Percentiles rank a stretch among this genome's conserved stretches.
phyloP scores from a whole-genome alignment of 345 rosid species.

The Garcia nutans region DNA sequence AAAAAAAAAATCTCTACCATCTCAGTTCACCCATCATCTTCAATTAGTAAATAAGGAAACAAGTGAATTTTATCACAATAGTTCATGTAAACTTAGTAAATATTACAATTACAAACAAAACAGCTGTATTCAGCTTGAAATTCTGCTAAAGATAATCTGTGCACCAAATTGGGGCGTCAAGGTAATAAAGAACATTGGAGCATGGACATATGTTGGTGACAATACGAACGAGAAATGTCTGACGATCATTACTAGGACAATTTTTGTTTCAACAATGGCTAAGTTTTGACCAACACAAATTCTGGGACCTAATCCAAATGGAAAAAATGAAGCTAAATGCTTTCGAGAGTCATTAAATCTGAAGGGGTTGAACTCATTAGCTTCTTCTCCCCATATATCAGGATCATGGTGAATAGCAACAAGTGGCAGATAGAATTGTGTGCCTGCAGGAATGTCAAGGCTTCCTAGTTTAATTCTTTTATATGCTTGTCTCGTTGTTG shows the following conservation, averaged over 20 bases:
- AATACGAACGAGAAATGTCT: conserved; percentile 40
- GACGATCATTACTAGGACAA: conserved; percentile 56
- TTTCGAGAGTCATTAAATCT: conserved; percentile 23
- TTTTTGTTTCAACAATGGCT: conserved; percentile 36
- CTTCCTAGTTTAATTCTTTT: conserved; percentile 50
- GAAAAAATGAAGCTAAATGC: conserved; percentile 20
- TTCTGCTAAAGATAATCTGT: conserved; percentile 54
- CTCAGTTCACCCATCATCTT: no score
- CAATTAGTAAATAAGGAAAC: no score
- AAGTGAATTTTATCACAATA: not conserved
- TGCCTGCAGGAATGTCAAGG: conserved; percentile 58
- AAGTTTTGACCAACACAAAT: conserved; percentile 25
- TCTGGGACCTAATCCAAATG: conserved; percentile 34
- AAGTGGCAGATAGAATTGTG: conserved; percentile 50
- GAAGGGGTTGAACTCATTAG: conserved; percentile 34
- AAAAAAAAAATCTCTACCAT: no score
- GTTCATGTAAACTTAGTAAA: no score
- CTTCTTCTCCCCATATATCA: conserved; percentile 72
- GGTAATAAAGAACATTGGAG: conserved; percentile 52
- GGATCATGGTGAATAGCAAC: conserved; percentile 57
- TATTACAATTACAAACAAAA: not conserved
- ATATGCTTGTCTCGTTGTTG: conserved; percentile 45
- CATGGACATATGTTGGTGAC: conserved; percentile 68
- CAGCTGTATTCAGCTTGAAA: not conserved
- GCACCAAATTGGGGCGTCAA: conserved; percentile 73